Evolutionary conservation across 371 early-diverging fungal species (phyloP).

Genomic region (Mortierella sp.): DNA sequence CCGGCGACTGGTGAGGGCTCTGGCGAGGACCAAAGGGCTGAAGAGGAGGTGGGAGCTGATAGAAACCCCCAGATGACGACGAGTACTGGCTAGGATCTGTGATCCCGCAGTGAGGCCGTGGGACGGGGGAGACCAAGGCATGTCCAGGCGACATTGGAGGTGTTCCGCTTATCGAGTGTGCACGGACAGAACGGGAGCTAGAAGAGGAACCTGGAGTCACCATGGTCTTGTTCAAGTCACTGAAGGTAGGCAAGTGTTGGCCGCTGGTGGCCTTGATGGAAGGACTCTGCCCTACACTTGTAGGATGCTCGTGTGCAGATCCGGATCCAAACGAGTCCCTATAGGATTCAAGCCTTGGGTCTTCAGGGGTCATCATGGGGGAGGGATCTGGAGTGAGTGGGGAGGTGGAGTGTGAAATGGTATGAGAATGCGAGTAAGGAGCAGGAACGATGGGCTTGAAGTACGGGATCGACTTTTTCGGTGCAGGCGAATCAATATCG

Average conservation of each 20-base stretch:
- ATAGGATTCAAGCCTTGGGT: conserved; percentile 24
- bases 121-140: conserved; percentile 34
- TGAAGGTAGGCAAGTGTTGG: conserved; percentile 24
- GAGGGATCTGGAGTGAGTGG: conserved; percentile 30
- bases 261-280: conserved; percentile 2
- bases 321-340: conserved; percentile 13
- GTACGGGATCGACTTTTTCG: conserved; percentile 16
- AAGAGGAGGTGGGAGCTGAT: conserved; percentile 51
- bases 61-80: conserved; percentile 35
- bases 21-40: conserved; percentile 30
- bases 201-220: conserved; percentile 6
- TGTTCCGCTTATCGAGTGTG: conserved; percentile 32
- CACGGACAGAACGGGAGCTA: conserved; percentile 21
- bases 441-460: conserved; percentile 42
- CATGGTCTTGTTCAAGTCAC: conserved; percentile 25
- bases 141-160: conserved; percentile 52
- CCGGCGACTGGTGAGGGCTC: conserved; percentile 40
- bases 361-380: conserved; percentile 42
- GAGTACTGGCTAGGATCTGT: conserved; percentile 43
- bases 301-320: neutral
- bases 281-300: neutral
- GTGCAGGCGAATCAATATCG: conserved; percentile 19
- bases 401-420: conserved; percentile 2
- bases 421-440: conserved; percentile 22
- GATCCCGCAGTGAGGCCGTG: conserved; percentile 32